Evolutionary conservation across 2,329 filamentous ascomycete genomes (phyloP).

Genomic region (Botrytis medusae): DNA sequence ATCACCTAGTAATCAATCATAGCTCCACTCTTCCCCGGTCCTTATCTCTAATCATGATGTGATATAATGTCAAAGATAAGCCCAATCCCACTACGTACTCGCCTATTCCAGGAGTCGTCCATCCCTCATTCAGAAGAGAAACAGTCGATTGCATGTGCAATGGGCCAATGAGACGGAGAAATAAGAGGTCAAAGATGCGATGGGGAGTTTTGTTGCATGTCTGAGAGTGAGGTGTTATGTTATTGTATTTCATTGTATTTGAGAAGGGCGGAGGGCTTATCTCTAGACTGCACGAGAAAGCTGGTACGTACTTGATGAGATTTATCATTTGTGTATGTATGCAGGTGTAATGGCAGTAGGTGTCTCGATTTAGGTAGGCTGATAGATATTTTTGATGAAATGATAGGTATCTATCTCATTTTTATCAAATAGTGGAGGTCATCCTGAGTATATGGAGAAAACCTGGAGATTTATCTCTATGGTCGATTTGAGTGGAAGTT

Average conservation of each 20-base stretch:
- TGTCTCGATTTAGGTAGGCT: background rate
- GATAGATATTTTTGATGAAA: background rate
- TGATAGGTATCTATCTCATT: background rate
- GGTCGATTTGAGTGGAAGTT: background rate
- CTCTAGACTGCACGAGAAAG: background rate
- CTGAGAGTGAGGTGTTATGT: slow-evolving; percentile 11
- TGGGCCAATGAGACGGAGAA: background rate
- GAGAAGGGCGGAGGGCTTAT: background rate
- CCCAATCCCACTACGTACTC: background rate
- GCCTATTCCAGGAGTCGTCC: slow-evolving; percentile 13
- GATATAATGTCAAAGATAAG: background rate
- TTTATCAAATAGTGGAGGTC: background rate
- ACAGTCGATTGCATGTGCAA: background rate
- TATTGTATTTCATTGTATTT: slow-evolving; percentile 3
- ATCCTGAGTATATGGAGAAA: background rate
- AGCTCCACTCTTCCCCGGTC: background rate
- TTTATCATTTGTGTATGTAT: background rate
- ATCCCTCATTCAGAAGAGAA: background rate
- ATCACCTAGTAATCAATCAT: background rate
- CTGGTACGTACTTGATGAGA: background rate
- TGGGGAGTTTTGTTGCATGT: slow-evolving; percentile 8
- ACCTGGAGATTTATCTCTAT: background rate
- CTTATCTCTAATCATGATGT: background rate
- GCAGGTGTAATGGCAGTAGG: background rate
- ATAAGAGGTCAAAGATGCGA: background rate